A percentile compares a stretch with the other conserved stretches of the same genome.
Evolutionary conservation across 1,284 basidiomycete genomes (phyloP).

Genomic region (Inonotus hispidus): DNA sequence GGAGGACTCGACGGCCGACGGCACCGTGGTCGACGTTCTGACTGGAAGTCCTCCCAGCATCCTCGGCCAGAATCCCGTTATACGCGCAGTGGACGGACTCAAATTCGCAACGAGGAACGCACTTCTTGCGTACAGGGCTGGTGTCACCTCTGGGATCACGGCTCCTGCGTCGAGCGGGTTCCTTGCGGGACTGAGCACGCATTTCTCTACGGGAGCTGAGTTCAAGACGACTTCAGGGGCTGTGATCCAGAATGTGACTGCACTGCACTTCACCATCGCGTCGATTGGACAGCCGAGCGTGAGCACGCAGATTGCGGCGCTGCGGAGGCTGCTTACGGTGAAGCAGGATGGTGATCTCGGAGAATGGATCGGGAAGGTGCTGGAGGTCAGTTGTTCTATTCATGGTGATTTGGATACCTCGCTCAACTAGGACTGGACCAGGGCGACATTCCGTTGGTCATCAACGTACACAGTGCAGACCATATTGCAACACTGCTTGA

Average conservation of each 20-base stretch:
- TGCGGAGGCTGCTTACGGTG: constrained; percentile 46
- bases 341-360: constrained; percentile 34
- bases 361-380: constrained; percentile 51
- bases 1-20: constrained; percentile 69
- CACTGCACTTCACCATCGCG: constrained; percentile 65
- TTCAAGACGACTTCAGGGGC: constrained; percentile 65
- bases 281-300: constrained; percentile 39
- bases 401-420: not conserved
- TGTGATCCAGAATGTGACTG: constrained; percentile 60
- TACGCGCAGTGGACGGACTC: constrained; percentile 70
- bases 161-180: constrained; percentile 53
- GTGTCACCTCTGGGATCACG: constrained; percentile 57
- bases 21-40: constrained; percentile 49
- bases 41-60: constrained; percentile 36
- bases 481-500: constrained; percentile 70
- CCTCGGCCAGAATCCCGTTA: constrained; percentile 48
- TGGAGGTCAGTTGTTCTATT: constrained; percentile 40
- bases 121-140: constrained; percentile 57
- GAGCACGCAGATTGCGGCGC: constrained; percentile 48
- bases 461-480: constrained; percentile 68
- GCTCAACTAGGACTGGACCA: constrained; percentile 5
- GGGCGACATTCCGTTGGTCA: constrained; percentile 56
- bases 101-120: constrained; percentile 66
- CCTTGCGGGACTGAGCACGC: constrained; percentile 60
- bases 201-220: constrained; percentile 57